Base-by-base conservation (phyloP, 768 basidiomycete genomes). In the Dendrothele bispora region DNA sequence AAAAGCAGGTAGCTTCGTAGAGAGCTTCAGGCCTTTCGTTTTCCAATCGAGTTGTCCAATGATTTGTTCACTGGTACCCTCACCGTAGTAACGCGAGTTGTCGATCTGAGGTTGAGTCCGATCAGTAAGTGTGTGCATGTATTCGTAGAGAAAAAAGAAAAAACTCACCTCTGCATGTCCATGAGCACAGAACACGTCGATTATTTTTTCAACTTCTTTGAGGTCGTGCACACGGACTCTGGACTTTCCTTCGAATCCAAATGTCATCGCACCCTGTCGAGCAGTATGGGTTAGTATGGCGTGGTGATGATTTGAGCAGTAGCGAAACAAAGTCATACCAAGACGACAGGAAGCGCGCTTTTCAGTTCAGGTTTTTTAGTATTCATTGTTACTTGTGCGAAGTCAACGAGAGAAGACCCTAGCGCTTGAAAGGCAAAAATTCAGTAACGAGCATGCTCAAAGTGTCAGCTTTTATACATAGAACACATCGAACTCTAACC, bases 1-100 rank as follows among this genome's bases (percentile, higher is more conserved):
- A 34, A 50, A 59, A 1, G 76, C 75, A 46, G 71, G 74, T 30
- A 72, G 67, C 59, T 81, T 80, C 8, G 75, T 79, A 6, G 73
- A 74, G 46, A 80, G 61, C 40, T 61, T 63, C 29, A 79, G 51
- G 0, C 71, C 73, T 15, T 71, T 61, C 28, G 62, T 55, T 54
- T 75, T 62, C 69, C 70, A 75, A 37, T 61, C 62, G 46, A 66
- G 59, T 61, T 72, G 59, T 11, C 68, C 75, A 7, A 78, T 64
- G 45, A 64, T 64, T 49, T 72, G 60, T 53, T 57, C 56, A 3
- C 38, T 35, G 7, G 53, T 49, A 12, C 56, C 53, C 1, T 21
- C 46, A 18, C 39, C 25, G 34, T 56, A 56, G 2, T 27, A 14
- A n/a, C 49, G 53, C 5, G 55, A 45, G 8, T 37, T 53, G 26